These are phyloP conservation scores for Cylindrotheca closterium DNA, from an alignment of 108 stramenopile species.

Conservation along the genomic window DNA sequence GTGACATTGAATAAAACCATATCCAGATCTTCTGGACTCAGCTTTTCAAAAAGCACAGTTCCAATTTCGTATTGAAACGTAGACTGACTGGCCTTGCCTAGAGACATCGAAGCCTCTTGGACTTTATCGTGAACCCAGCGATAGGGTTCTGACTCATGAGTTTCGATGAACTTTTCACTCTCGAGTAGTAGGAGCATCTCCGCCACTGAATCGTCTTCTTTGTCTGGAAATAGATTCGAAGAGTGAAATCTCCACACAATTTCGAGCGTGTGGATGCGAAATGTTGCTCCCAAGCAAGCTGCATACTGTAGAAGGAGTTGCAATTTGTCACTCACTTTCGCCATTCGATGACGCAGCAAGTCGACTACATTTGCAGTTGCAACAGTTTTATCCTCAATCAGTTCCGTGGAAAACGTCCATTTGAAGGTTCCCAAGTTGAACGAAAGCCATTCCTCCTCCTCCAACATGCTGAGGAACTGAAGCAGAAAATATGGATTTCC, in stretches of 20 bases:
- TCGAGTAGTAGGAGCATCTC: no score
- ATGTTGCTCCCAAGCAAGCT: conserved; percentile 13
- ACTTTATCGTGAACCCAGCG: conserved; percentile 25
- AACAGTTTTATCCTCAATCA: conserved; percentile 6
- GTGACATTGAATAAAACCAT: neutral
- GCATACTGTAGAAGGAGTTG: conserved; percentile 5
- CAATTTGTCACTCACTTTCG: conserved; percentile 3
- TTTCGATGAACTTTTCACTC: no score
- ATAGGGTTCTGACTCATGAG: no score
- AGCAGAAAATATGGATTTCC: conserved; percentile 39
- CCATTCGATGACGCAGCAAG: no score
- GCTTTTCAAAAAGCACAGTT: neutral
- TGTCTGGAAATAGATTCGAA: no score
- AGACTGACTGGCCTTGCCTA: neutral
- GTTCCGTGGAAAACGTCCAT: conserved; percentile 20
- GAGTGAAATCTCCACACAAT: no score
- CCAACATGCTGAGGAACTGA: conserved; percentile 17
- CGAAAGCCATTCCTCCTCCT: conserved; percentile 8
- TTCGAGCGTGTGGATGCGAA: neutral
- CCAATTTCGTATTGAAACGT: neutral
- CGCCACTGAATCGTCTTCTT: no score
- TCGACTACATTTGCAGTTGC: conserved; percentile 31
- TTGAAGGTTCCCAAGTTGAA: conserved; percentile 19
- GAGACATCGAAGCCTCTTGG: conserved; percentile 12
- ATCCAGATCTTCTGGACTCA: neutral